Evolutionary conservation across 805 yeast species (phyloP), one percentile per base, ranked within the genome.

Genomic region (Tetrapisispora iriomotensis): DNA sequence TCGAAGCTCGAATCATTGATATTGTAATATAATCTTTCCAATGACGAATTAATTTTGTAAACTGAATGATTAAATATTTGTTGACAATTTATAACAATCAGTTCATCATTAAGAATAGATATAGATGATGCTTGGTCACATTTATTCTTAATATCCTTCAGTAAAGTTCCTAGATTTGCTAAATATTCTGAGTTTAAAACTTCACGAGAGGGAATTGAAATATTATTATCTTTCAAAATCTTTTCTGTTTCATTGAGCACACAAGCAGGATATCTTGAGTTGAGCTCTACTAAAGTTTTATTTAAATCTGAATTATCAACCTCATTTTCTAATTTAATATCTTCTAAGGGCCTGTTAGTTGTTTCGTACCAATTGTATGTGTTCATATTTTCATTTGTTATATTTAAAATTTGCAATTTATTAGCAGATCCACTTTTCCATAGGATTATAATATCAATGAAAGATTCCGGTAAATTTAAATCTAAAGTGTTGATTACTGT

Each of bases 381-480:
- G 29, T 43, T 43, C 36, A 49, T 44, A 21, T 37, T 38, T 15
- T 60, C 60, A 26, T 58, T 50, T 13, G 42, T 37, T 15, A 66
- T 40, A 12, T 58, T 54, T 28, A 66, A 45, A 12, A 58, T 47
- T 41, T 67, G 67, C n/a, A 74, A 46, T 29, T 67, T 59, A 12
- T 77, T 70, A 1, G 73, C 67, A 2, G 74, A 68, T 45, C 79
- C 79, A 46, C 82, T 74, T 50, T 79, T 80, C 83, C 84, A 77
- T 25, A 79, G 59, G 1, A 67, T 63, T 53, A 68, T 60, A 3
- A 72, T 44, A 31, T 62, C 60, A 17, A 68, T 39, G 27, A 45
- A 54, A 23, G 51, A 42, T n/a, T 45, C 25, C 4, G 43, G 25
- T 12, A 40, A 32, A 34, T 47, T 45, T 21, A 53, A 28, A 19